These are phyloP conservation scores for Aspergillus pseudoviridinutans DNA, from an alignment of 2,329 filamentous ascomycete genomes.

Conservation along the genomic window DNA sequence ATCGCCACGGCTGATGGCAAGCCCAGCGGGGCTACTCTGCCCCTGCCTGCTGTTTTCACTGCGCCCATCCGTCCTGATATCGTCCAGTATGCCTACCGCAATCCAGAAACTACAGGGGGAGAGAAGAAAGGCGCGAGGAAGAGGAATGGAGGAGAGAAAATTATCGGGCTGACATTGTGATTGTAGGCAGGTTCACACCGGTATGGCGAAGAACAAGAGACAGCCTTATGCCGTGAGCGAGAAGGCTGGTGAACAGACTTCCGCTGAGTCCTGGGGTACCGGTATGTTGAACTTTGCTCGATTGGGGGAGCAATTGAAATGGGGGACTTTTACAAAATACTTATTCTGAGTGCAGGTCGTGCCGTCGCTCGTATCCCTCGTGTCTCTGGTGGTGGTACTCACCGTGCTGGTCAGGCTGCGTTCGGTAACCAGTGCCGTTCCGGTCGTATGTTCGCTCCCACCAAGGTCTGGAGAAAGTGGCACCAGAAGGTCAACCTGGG, in stretches of 20 bases:
- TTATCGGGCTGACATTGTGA: slow-evolving; percentile 32
- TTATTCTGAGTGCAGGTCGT: slow-evolving; percentile 61
- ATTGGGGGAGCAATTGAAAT: slow-evolving; percentile 4
- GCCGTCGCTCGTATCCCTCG: slow-evolving; percentile 99
- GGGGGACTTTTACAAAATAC: slow-evolving; percentile 8
- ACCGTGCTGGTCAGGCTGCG: slow-evolving; percentile 99
- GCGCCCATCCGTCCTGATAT: slow-evolving; percentile 98
- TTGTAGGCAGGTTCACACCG: slow-evolving; percentile 76
- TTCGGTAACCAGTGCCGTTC: slow-evolving; percentile 99
- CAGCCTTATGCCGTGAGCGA: slow-evolving; percentile 99
- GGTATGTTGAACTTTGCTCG: slow-evolving; percentile 54
- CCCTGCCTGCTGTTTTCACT: slow-evolving; percentile 95
- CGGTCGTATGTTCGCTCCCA: slow-evolving; percentile 99
- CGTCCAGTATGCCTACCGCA: slow-evolving; percentile 69
- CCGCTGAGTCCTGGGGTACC: slow-evolving; percentile 99
- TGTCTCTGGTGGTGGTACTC: slow-evolving; percentile 99
- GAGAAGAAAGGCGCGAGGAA: slow-evolving; percentile 5
- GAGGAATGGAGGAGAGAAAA: slow-evolving; percentile 12
- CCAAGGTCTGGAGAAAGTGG: slow-evolving; percentile 99
- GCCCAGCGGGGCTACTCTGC: slow-evolving; percentile 81
- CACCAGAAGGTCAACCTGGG: slow-evolving; percentile 99
- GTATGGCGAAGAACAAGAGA: slow-evolving; percentile 99
- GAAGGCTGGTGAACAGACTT: slow-evolving; percentile 99
- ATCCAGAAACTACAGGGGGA: slow-evolving; percentile 4
- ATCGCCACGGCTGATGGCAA: slow-evolving; percentile 96